Evolutionary conservation across 139 green algal species (phyloP).

Genomic region (Astrephomene gubernaculifera): DNA sequence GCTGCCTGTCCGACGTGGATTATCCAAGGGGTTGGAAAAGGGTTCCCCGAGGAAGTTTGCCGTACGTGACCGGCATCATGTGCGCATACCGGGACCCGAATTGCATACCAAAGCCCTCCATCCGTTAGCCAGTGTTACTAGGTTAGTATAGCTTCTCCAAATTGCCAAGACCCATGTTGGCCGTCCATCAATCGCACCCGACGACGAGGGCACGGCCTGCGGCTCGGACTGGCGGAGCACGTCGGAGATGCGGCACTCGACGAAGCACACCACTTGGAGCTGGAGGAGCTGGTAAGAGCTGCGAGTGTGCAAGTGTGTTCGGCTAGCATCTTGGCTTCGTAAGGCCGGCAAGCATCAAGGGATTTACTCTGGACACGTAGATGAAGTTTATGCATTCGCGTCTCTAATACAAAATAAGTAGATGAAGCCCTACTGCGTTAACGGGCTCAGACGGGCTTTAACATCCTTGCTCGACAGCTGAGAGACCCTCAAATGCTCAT

Average conservation of each 20-base stretch:
- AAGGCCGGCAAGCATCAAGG: background rate
- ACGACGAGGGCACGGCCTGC: conserved; percentile 1
- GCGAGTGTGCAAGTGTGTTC: background rate
- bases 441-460: background rate
- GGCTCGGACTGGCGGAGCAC: background rate
- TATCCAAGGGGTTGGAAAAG: too few species aligned
- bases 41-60: too few species aligned
- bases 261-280: background rate
- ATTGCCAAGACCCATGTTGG: too few species aligned
- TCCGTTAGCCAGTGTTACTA: too few species aligned
- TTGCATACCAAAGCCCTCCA: too few species aligned
- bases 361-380: background rate
- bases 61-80: too few species aligned
- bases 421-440: background rate
- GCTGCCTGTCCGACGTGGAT: too few species aligned
- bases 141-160: too few species aligned
- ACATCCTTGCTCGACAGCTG: background rate
- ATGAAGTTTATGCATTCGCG: background rate
- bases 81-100: too few species aligned
- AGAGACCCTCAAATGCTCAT: background rate
- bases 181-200: background rate
- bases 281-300: too few species aligned
- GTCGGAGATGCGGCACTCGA: background rate
- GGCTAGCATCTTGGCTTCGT: background rate
- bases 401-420: background rate